phyloP scores from a whole-genome alignment of 1,139 yeast genomes.

The Neolecta irregularis region DNA sequence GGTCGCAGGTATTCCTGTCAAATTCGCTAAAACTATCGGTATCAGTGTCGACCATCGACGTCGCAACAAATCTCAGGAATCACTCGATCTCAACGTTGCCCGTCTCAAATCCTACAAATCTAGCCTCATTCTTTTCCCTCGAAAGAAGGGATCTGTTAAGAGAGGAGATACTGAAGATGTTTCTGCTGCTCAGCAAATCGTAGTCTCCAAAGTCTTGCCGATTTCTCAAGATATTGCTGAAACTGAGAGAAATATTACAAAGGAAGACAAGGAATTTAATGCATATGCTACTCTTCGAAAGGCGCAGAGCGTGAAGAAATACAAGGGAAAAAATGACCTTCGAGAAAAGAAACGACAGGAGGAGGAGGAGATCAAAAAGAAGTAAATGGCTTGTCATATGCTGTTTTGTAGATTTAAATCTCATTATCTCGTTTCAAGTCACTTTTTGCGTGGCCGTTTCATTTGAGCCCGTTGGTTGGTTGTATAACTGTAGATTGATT shows the following conservation, averaged over 20 bases:
- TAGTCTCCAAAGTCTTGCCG: background rate
- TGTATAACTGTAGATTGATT: too few relatives aligned
- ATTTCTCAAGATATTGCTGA: constrained; percentile 33
- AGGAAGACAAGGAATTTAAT: constrained; percentile 44
- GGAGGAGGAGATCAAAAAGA: too few relatives aligned
- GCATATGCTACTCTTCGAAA: constrained; percentile 93
- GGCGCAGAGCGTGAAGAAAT: constrained; percentile 88
- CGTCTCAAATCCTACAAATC: constrained; percentile 94
- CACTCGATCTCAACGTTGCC: constrained; percentile 83
- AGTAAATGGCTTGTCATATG: too few relatives aligned
- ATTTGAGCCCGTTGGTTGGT: too few relatives aligned
- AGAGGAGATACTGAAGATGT: constrained; percentile 42
- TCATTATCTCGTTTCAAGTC: too few relatives aligned
- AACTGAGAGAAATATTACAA: constrained; percentile 77
- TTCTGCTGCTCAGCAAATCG: constrained; percentile 54
- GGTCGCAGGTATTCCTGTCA: constrained; percentile 89
- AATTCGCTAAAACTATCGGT: constrained; percentile 96
- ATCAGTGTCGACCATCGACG: constrained; percentile 99
- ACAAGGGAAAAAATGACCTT: constrained; percentile 93
- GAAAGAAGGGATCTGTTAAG: constrained; percentile 50
- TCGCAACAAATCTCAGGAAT: constrained; percentile 95
- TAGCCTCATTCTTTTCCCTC: constrained; percentile 90
- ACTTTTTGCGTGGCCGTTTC: too few relatives aligned
- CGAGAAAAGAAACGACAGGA: constrained; percentile 37
- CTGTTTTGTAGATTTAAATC: too few relatives aligned